phyloP scores from a whole-genome alignment of 1,139 yeast species.

The Candida sojae region DNA sequence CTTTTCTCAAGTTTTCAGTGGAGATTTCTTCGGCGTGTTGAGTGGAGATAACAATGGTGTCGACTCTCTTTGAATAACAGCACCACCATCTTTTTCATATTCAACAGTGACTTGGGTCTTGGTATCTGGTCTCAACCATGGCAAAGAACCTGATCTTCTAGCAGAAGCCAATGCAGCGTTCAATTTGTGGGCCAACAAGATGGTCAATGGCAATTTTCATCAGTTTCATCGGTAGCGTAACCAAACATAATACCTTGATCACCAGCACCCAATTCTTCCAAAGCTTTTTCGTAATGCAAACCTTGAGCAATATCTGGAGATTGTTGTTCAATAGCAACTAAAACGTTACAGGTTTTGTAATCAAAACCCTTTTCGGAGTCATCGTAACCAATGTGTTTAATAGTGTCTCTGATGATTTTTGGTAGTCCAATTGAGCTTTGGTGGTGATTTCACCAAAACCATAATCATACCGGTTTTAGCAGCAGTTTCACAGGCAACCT shows the following conservation, averaged over 20 bases:
- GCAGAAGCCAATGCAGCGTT: conserved; percentile 97
- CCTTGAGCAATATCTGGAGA: conserved; percentile 99
- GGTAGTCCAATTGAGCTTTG: conserved; percentile 92
- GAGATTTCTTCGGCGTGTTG: conserved; percentile 97
- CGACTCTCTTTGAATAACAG: conserved; percentile 92
- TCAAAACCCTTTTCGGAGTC: conserved; percentile 96
- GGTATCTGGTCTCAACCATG: conserved; percentile 99
- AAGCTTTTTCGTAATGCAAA: conserved; percentile 94
- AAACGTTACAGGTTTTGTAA: conserved; percentile 98
- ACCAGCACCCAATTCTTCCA: conserved; percentile 99
- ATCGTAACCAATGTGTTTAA: conserved; percentile 98
- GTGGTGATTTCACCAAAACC: conserved; percentile 99
- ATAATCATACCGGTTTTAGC: conserved; percentile 98
- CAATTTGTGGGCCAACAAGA: conserved; percentile 91
- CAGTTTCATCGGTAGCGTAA: conserved; percentile 98
- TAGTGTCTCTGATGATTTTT: conserved; percentile 95
- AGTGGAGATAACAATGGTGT: conserved; percentile 95
- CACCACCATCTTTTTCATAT: conserved; percentile 91
- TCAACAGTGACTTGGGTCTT: conserved; percentile 99
- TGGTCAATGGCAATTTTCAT: conserved; percentile 95
- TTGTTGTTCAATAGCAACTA: conserved; percentile 99
- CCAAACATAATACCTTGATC: conserved; percentile 99
- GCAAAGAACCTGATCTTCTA: conserved; percentile 91
- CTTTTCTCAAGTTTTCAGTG: conserved; percentile 85
- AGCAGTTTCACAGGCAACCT: conserved; percentile 99